phyloP scores from a whole-genome alignment of 495 filamentous ascomycete species.

The Trichoderma virens region DNA sequence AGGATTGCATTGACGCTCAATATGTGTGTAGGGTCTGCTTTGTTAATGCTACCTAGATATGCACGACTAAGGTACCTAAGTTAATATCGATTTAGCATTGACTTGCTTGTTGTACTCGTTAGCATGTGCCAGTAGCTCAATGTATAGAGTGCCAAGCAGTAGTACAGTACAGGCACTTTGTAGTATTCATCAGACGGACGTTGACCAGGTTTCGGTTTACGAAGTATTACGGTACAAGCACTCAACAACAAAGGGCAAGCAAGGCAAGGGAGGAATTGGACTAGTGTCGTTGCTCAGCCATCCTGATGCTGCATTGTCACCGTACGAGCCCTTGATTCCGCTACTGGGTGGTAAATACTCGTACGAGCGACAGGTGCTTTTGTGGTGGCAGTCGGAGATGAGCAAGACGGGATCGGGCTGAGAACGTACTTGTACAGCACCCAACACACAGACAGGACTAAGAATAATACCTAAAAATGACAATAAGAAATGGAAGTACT shows the following conservation, averaged over 20 bases:
- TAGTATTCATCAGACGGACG: background rate
- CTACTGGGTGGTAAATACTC: background rate
- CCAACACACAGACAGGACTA: no score
- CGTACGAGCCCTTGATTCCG: background rate
- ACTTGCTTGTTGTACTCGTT: background rate
- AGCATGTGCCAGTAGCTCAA: background rate
- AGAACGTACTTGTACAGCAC: no score
- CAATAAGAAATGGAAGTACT: background rate
- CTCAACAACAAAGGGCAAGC: background rate
- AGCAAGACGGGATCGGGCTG: no score
- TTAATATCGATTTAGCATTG: background rate
- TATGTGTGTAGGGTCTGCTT: background rate
- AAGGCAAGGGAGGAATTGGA: background rate
- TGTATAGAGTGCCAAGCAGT: background rate
- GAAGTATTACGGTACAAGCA: no score
- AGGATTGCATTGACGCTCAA: background rate
- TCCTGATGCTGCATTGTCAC: background rate
- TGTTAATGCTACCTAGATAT: background rate
- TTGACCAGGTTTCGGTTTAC: no score
- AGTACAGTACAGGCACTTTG: background rate
- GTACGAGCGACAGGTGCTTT: background rate
- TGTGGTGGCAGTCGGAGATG: background rate
- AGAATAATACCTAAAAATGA: no score
- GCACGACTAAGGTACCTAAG: background rate
- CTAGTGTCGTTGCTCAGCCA: slow-evolving; percentile 2